phyloP scores from a whole-genome alignment of 148 eudicot species.

The Nyssa sinensis region DNA sequence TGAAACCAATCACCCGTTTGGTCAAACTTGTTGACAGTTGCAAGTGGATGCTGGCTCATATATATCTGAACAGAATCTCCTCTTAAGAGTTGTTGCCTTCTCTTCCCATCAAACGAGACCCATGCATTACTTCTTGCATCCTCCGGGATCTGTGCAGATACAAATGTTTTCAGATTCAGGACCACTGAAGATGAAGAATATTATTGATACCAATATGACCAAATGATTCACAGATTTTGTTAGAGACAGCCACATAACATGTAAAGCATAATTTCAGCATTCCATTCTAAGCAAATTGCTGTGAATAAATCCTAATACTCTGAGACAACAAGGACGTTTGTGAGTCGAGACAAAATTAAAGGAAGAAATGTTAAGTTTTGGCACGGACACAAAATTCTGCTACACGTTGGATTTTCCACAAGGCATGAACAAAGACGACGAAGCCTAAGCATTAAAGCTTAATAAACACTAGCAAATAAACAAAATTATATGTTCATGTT shows the following conservation, averaged over 20 bases:
- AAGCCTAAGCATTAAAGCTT: no score
- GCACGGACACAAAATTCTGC: no score
- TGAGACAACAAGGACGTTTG: no score
- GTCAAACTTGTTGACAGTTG: conserved; percentile 90
- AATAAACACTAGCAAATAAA: no score
- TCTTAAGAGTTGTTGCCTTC: conserved; percentile 96
- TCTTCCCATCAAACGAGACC: conserved; percentile 99
- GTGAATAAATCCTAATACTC: neutral
- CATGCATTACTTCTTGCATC: conserved; percentile 99
- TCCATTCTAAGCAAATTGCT: neutral
- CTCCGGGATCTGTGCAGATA: conserved; percentile 62
- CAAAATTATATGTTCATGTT: no score
- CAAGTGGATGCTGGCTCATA: conserved; percentile 97
- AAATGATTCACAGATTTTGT: neutral
- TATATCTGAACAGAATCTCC: conserved; percentile 85
- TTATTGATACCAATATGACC: neutral
- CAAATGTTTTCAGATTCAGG: neutral
- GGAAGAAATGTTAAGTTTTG: no score
- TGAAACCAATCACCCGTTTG: conserved; percentile 98
- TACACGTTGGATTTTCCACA: no score
- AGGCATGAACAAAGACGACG: no score
- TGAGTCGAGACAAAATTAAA: no score
- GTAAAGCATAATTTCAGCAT: neutral
- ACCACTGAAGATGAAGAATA: conserved; percentile 3
- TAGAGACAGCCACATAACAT: neutral